phyloP scores from a whole-genome alignment of 2,329 filamentous ascomycete species.

The Claviceps sp. region DNA sequence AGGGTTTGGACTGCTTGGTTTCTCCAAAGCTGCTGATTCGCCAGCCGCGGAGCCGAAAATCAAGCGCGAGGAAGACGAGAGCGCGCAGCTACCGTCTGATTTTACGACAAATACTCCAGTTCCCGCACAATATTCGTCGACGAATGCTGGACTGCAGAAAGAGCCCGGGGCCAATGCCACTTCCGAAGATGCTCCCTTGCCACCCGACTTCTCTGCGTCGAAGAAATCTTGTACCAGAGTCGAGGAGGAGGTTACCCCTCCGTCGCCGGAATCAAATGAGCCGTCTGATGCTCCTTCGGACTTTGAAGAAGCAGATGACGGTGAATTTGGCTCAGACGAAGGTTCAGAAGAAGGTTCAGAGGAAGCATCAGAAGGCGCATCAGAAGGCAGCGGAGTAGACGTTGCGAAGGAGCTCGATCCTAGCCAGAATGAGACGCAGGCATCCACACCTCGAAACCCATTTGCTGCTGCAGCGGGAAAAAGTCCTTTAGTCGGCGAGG shows the following conservation, averaged over 20 bases:
- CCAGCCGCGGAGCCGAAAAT: conserved; percentile 15
- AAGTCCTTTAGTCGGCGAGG: conserved; percentile 39
- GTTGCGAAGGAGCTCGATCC: conserved; percentile 51
- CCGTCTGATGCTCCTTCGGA: conserved; percentile 22
- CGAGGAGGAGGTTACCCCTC: conserved; percentile 24
- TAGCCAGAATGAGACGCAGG: conserved; percentile 31
- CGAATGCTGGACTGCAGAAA: conserved; percentile 6
- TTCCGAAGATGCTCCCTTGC: conserved; percentile 16
- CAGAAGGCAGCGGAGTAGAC: conserved; percentile 50
- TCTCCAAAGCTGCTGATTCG: conserved; percentile 7
- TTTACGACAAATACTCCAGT: conserved; percentile 24
- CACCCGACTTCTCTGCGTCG: conserved; percentile 17
- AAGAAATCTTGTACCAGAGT: conserved; percentile 10
- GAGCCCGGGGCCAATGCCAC: conserved; percentile 13
- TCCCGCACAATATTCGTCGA: conserved; percentile 5
- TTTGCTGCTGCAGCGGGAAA: conserved; percentile 37
- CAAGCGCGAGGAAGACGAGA: conserved; percentile 23
- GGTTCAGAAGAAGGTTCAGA: conserved; percentile 28
- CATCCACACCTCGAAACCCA: conserved; percentile 44
- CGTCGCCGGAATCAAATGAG: conserved; percentile 25
- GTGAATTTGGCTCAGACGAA: conserved; percentile 29
- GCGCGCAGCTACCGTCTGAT: conserved; percentile 38
- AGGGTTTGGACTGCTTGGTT: conserved; percentile 13
- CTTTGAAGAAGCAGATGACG: conserved; percentile 25
- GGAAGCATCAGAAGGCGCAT: conserved; percentile 17